Evolutionary conservation across 768 basidiomycete species (phyloP).

Genomic region (Mycena maculata): DNA sequence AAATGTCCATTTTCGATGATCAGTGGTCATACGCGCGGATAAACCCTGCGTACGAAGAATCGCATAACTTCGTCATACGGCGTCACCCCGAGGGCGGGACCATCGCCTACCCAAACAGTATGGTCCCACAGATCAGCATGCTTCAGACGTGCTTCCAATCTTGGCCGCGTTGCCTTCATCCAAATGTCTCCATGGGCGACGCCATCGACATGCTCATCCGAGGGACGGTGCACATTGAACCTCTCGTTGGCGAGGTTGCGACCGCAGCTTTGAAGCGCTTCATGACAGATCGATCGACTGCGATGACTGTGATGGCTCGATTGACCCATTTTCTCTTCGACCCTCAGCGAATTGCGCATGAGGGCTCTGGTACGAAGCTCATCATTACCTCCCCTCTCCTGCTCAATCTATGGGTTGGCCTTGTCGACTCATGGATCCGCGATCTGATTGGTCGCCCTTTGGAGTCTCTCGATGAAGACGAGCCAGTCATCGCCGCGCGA

Average conservation of each 20-base stretch:
- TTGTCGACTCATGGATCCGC: constrained; percentile 78
- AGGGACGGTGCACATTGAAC: constrained; percentile 89
- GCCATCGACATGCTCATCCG: constrained; percentile 83
- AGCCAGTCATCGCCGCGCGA: constrained; percentile 56
- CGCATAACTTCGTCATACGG: constrained; percentile 73
- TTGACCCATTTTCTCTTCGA: constrained; percentile 83
- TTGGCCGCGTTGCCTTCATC: constrained; percentile 84
- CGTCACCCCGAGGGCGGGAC: constrained; percentile 71
- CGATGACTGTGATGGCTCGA: constrained; percentile 67
- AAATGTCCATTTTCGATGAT: constrained; percentile 88
- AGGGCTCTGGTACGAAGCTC: constrained; percentile 71
- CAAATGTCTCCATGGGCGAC: constrained; percentile 64
- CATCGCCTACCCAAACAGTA: constrained; percentile 74
- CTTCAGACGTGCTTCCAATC: constrained; percentile 83
- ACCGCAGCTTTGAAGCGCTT: constrained; percentile 77
- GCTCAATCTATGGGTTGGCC: constrained; percentile 76
- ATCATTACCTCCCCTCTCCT: constrained; percentile 76
- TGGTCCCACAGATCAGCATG: constrained; percentile 73
- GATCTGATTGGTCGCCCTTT: constrained; percentile 55
- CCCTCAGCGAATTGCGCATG: constrained; percentile 69
- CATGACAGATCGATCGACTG: constrained; percentile 68
- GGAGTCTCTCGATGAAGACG: constrained; percentile 55
- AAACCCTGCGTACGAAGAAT: constrained; percentile 73
- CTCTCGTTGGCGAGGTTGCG: constrained; percentile 75
- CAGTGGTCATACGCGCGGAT: constrained; percentile 78